A percentile compares a stretch with the other conserved stretches of the same genome.
Evolutionary conservation across 495 filamentous ascomycete species (phyloP).

Genomic region (Penicillium egyptiacum): DNA sequence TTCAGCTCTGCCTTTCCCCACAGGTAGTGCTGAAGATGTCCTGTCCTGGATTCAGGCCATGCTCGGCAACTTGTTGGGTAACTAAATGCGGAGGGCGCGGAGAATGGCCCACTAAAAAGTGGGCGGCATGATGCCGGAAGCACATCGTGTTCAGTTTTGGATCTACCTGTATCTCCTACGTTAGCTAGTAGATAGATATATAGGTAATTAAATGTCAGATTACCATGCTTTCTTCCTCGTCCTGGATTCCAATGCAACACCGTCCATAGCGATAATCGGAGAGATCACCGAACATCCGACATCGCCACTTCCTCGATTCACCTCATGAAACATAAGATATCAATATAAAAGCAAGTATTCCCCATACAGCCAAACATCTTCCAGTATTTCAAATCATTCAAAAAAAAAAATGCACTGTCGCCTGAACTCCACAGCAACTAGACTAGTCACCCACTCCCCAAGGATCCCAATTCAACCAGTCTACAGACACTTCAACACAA

Average conservation of each 20-base stretch:
- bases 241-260: background rate
- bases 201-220: slow-evolving; percentile 1
- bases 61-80: slow-evolving; percentile 4
- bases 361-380: background rate
- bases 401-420: background rate
- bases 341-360: background rate
- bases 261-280: slow-evolving; percentile 6
- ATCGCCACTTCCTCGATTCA: slow-evolving; percentile 3
- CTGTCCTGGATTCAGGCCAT: slow-evolving; percentile 7
- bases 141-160: background rate
- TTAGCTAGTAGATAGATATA: slow-evolving; percentile 2
- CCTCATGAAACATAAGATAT: background rate
- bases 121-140: background rate
- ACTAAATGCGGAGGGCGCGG: slow-evolving; percentile 1
- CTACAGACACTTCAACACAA: slow-evolving; percentile 5
- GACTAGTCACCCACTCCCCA: background rate
- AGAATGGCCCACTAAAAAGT: background rate
- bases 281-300: slow-evolving; percentile 1
- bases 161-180: background rate
- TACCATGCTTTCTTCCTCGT: background rate
- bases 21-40: slow-evolving; percentile 2
- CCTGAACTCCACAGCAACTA: background rate
- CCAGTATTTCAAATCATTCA: background rate
- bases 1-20: slow-evolving; percentile 3
- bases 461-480: background rate